Base-by-base conservation (phyloP, 208 protist species). In the Acanthamoeba triangularis region DNA sequence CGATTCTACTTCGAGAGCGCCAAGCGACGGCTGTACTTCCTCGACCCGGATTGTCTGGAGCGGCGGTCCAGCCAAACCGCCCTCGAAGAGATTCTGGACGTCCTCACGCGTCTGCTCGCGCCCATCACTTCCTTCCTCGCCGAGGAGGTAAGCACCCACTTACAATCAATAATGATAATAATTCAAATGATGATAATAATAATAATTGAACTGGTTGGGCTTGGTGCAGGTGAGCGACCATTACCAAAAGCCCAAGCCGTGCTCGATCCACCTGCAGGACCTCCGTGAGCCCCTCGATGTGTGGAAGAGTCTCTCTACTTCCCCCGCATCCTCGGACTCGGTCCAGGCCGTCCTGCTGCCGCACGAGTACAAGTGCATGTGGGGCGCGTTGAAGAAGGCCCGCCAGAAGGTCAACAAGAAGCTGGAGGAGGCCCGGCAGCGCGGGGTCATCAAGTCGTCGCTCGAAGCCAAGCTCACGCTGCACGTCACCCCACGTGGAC, bases 341-440 rank as follows among this genome's bases (percentile, higher is more conserved):
- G 35, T 1, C 47, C 44, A 11, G 76, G 28, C 30, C 23, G 16
- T 30, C 14, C 25, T 61, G 28, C 41, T 35, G 80, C 52, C 30
- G 80, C 47, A 63, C 80, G 52, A 88, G 47, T 88, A 63, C 80
- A 88, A 88, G 52, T 88, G 47, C 47, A 88, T 88, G 80, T 61
- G 80, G 41, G 80, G 20, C 33, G 80, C 80, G 20, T 20, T 88
- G 11, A 88, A 63, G 44, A 88, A 88, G 52, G 80, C 47, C 28
- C 23, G 41, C 11, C 52, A 63, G 41, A 23, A 44, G 44, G 47
- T 88, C n/a, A 78, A 78, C 69, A 78, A 78, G 69, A 18, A 33
- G n/a, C n/a, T 88, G 41, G 41, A 63, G 33, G 52, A 61, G 23
- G 80, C 47, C 8, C 7, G 41, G 7, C 52, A 61, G 80, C 44